Evolutionary conservation across 331 rosid species (phyloP).

Genomic region (Prunus yedoensis): DNA sequence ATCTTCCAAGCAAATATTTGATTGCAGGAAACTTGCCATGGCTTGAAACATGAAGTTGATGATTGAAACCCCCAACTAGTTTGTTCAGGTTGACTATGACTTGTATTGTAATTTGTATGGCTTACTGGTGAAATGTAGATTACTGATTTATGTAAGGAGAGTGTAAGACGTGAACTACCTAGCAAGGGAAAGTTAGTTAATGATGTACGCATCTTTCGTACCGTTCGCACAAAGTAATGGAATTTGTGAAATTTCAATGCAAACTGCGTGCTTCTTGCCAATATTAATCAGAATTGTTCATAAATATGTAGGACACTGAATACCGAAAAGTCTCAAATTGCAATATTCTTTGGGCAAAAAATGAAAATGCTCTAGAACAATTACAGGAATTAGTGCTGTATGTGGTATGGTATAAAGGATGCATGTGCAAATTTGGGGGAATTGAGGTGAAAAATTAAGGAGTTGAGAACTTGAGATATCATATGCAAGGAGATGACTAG

Average conservation of each 20-base stretch:
- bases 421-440: too few relatives aligned
- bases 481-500: not conserved
- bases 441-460: too few relatives aligned
- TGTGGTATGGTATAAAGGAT: too few relatives aligned
- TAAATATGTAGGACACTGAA: not conserved
- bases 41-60: constrained; percentile 64
- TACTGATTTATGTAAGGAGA: not conserved
- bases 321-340: too few relatives aligned
- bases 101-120: not conserved
- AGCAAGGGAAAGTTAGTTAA: not conserved
- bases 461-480: not conserved
- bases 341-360: too few relatives aligned
- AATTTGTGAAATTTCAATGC: not conserved
- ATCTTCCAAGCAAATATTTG: constrained; percentile 86
- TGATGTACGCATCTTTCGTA: not conserved
- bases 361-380: too few relatives aligned
- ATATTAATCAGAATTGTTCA: not conserved
- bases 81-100: not conserved
- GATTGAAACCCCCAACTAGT: not conserved
- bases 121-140: constrained; percentile 10
- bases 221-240: not conserved
- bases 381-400: too few relatives aligned
- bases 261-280: not conserved
- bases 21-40: constrained; percentile 76
- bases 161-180: not conserved